These are phyloP conservation scores for Chenopodium suecicum DNA, from an alignment of 148 eudicot genomes.

Conservation along the genomic window DNA sequence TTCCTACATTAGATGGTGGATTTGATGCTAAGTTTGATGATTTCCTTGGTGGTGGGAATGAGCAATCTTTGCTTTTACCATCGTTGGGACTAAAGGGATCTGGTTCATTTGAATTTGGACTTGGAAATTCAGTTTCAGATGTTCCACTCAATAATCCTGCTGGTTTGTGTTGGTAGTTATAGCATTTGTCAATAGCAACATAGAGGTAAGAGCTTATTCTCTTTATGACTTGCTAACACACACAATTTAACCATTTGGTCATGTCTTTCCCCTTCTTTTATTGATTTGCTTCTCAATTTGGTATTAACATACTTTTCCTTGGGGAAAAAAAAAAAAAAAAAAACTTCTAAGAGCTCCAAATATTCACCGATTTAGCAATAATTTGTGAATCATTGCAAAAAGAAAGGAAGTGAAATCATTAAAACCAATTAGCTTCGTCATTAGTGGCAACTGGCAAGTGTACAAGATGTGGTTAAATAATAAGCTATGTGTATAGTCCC, in stretches of 20 bases:
- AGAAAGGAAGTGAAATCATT: not conserved
- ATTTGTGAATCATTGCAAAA: not conserved
- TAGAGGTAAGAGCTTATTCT: constrained; percentile 50
- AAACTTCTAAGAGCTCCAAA: not conserved
- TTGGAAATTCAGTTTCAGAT: constrained; percentile 61
- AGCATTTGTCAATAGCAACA: constrained; percentile 59
- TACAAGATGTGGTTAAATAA: not conserved
- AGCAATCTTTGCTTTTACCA: constrained; percentile 62
- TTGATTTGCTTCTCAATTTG: not conserved
- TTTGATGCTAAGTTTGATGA: constrained; percentile 49
- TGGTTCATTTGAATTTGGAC: constrained; percentile 59
- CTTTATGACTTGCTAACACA: not conserved
- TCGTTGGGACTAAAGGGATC: constrained; percentile 61
- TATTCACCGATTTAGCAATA: not conserved
- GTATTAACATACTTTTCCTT: not conserved
- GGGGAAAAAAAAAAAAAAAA: no score
- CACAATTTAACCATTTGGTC: constrained; percentile 1
- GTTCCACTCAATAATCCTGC: constrained; percentile 60
- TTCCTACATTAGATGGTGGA: constrained; percentile 41
- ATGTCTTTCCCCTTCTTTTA: constrained; percentile 4
- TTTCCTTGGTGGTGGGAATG: constrained; percentile 50
- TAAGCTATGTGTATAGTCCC: not conserved
- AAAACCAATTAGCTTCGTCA: not conserved
- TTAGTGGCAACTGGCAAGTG: not conserved
- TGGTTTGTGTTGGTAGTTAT: constrained; percentile 75